phyloP scores from a whole-genome alignment of 1,139 yeast genomes.

The Suhomyces kunorum region DNA sequence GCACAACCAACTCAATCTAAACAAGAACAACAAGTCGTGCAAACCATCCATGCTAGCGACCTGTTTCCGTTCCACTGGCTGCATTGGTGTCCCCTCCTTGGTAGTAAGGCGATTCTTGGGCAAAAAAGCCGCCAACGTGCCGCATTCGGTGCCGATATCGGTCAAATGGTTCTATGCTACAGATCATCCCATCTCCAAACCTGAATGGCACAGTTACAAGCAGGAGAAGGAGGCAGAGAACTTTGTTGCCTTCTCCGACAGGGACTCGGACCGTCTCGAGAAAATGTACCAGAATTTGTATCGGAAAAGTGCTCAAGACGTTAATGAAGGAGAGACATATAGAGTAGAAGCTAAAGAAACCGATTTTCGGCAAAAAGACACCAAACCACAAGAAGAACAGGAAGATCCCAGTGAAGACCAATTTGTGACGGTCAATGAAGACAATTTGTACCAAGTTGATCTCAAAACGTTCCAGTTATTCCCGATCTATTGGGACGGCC shows the following conservation, averaged over 20 bases:
- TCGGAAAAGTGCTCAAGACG: background rate
- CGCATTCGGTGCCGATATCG: background rate
- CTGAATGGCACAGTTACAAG: slow-evolving; percentile 54
- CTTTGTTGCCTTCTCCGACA: slow-evolving; percentile 67
- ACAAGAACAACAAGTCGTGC: too few relatives aligned
- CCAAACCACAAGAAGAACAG: background rate
- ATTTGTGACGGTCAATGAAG: slow-evolving; percentile 64
- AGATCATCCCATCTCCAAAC: slow-evolving; percentile 71
- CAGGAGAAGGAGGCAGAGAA: slow-evolving; percentile 54
- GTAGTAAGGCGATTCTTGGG: background rate
- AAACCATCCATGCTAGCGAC: background rate
- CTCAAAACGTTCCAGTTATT: slow-evolving; percentile 51
- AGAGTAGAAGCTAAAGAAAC: background rate
- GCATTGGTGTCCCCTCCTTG: background rate
- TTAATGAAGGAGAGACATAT: background rate
- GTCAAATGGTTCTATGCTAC: slow-evolving; percentile 80
- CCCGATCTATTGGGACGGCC: slow-evolving; percentile 91
- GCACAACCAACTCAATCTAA: too few relatives aligned
- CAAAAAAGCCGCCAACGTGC: background rate
- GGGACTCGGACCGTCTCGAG: slow-evolving; percentile 67
- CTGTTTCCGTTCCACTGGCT: background rate
- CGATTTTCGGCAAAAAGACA: background rate
- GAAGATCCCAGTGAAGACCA: background rate
- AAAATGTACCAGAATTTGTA: slow-evolving; percentile 32
- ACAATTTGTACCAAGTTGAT: slow-evolving; percentile 73